Conservation (phyloP, 2,329 filamentous ascomycete species). For the Fusarium dlaminii region DNA sequence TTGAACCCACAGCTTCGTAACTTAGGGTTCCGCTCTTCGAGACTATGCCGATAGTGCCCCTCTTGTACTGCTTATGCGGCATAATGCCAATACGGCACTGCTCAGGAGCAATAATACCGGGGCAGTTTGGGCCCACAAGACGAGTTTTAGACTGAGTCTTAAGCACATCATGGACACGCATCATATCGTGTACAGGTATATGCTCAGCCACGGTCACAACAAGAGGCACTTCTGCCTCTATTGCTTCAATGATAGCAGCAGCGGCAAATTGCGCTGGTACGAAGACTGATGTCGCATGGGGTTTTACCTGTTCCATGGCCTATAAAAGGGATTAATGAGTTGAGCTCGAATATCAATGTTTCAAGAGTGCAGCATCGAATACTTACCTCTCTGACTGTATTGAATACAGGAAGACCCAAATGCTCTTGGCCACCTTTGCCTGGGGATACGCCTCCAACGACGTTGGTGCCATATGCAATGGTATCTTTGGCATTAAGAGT, state of each 20-base stretch:
- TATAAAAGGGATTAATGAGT: not conserved
- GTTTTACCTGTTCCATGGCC: conserved; percentile 52
- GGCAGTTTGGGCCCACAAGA: conserved; percentile 81
- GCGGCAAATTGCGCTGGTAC: conserved; percentile 74
- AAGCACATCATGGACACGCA: conserved; percentile 75
- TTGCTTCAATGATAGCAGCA: conserved; percentile 75
- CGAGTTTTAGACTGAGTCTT: conserved; percentile 76
- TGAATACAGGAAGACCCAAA: conserved; percentile 49
- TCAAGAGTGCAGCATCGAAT: accelerated
- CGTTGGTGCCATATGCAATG: conserved; percentile 50
- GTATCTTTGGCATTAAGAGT: conserved; percentile 51
- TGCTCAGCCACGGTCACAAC: conserved; percentile 84
- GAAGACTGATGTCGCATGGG: conserved; percentile 78
- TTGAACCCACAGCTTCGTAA: conserved; percentile 80
- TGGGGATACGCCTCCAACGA: conserved; percentile 52
- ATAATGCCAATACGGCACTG: conserved; percentile 64
- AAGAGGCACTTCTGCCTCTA: conserved; percentile 80
- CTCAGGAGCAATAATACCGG: conserved; percentile 80
- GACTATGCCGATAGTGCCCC: conserved; percentile 76
- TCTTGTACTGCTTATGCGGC: conserved; percentile 53
- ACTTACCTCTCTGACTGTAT: conserved; percentile 47
- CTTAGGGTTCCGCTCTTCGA: conserved; percentile 83
- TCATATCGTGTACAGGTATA: conserved; percentile 80
- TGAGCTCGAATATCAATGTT: not conserved
- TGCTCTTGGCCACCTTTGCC: conserved; percentile 48